Evolutionary conservation across 441 rosid species (phyloP), one percentile per base, ranked within the genome.

Genomic region (Bruguiera hainesii): DNA sequence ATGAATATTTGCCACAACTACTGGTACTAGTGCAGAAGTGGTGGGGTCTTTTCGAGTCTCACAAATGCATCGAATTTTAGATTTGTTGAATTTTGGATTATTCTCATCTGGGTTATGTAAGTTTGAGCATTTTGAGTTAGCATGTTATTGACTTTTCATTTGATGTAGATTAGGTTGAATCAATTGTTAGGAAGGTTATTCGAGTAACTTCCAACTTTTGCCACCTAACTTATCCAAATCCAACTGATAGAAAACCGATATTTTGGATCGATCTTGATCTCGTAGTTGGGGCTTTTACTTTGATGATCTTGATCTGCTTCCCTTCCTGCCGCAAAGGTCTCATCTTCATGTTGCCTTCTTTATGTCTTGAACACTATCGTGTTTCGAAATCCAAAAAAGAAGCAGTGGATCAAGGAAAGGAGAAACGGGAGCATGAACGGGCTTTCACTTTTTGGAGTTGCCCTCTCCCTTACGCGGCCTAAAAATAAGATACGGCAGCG

Each of bases 21-120:
- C 76, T 65, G 35, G 73, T n/a, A 1, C 29, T 51, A 16, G 62
- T 72, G 81, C 65, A 0, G 0, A 18, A 57, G 78, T 72, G 76
- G 79, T 76, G 26, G 26, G 26, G 26, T 26, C 2, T 26, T 26
- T 26, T 26, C 26, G 26, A 26, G 26, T 1, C 26, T 26, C 2
- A 1, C 26, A 26, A 26, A 26, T 26, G 26, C 26, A 26, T 26
- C 26, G 31, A 3, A 29, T 29, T 29, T 29, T 5, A 29, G 5
- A 29, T 29, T 2, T 3, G 31, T 3, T 29, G 3, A 29, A 29
- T 29, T 29, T 29, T 29, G 31, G 5, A 29, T 29, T 29, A 29
- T 29, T 3, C 5, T 4, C 5, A 4, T 29, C 3, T 29, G 31
- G 31, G 31, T 29, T 29, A 3, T 29, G 4, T 0, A 3, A 5